Percentiles rank a stretch among this genome's conserved stretches.
Conservation (phyloP, 306 rosid species). For the Cicer chorassanicum region DNA sequence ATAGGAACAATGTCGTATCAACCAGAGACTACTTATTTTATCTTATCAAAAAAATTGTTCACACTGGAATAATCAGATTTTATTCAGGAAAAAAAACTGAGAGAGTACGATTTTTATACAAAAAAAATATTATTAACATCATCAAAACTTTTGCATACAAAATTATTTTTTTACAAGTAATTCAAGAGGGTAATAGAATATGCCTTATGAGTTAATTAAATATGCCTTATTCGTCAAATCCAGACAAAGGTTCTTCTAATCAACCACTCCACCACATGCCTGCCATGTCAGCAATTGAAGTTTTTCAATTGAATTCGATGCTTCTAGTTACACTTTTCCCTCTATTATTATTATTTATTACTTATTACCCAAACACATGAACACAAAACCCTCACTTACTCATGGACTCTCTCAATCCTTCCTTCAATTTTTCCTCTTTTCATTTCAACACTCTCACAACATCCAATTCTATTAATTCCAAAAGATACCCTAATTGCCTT, state of each 20-base stretch:
- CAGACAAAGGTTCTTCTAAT: background rate
- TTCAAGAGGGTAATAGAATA: too few species aligned
- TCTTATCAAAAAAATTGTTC: too few species aligned
- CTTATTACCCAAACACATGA: too few species aligned
- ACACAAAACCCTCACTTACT: background rate
- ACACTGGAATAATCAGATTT: too few species aligned
- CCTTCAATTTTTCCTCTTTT: constrained; percentile 25
- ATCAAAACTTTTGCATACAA: too few species aligned
- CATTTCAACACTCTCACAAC: constrained; percentile 21
- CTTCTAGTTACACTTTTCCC: background rate
- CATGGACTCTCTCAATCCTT: constrained; percentile 58
- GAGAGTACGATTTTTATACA: too few species aligned
- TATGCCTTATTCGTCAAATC: background rate
- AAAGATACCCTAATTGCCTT: constrained; percentile 43
- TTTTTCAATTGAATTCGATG: background rate
- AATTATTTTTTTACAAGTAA: too few species aligned
- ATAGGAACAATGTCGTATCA: too few species aligned
- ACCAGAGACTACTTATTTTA: too few species aligned
- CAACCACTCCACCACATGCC: background rate
- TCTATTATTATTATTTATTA: too few species aligned
- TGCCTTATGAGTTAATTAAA: background rate
- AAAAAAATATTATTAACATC: too few species aligned
- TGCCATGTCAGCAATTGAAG: background rate
- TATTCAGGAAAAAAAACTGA: too few species aligned
- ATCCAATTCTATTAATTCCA: constrained; percentile 23